Evolutionary conservation across 345 rosid genomes (phyloP).

Genomic region (Eucalyptus sp.): DNA sequence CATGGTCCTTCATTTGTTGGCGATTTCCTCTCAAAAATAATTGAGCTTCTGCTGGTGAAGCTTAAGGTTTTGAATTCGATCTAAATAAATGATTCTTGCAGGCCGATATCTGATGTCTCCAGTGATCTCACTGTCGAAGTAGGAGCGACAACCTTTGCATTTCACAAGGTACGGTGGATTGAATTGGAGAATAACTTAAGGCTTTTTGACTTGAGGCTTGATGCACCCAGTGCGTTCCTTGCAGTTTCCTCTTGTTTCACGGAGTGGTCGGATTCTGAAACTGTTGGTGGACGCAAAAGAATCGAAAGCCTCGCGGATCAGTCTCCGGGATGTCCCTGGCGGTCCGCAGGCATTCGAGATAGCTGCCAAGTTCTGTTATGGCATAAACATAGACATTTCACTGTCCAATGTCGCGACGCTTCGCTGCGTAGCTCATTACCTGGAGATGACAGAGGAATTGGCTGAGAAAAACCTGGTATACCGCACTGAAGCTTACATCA

Average conservation of each 20-base stretch:
- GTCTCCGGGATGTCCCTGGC: constrained; percentile 58
- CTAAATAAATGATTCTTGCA: constrained; percentile 10
- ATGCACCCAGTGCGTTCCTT: background rate
- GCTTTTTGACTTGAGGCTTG: background rate
- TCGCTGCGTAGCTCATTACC: constrained; percentile 53
- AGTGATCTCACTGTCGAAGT: constrained; percentile 82
- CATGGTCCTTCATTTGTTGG: background rate
- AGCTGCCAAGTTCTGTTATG: constrained; percentile 95
- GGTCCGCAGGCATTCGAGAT: constrained; percentile 85
- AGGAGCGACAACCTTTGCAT: constrained; percentile 70
- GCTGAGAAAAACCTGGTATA: constrained; percentile 60
- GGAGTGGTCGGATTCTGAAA: constrained; percentile 78
- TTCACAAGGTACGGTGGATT: constrained; percentile 60
- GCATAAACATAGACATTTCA: constrained; percentile 68
- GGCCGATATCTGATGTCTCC: constrained; percentile 95
- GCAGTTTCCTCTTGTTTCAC: constrained; percentile 91
- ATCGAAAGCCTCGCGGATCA: constrained; percentile 40
- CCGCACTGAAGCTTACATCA: constrained; percentile 52
- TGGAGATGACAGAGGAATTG: constrained; percentile 90
- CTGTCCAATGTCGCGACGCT: constrained; percentile 60
- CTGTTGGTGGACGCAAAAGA: constrained; percentile 57
- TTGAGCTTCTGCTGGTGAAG: background rate
- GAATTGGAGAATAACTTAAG: background rate
- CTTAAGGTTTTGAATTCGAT: background rate
- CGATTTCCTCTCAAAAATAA: background rate